These are phyloP conservation scores for Phytopythium aichiense DNA, from an alignment of 352 stramenopile genomes.

Conservation along the genomic window DNA sequence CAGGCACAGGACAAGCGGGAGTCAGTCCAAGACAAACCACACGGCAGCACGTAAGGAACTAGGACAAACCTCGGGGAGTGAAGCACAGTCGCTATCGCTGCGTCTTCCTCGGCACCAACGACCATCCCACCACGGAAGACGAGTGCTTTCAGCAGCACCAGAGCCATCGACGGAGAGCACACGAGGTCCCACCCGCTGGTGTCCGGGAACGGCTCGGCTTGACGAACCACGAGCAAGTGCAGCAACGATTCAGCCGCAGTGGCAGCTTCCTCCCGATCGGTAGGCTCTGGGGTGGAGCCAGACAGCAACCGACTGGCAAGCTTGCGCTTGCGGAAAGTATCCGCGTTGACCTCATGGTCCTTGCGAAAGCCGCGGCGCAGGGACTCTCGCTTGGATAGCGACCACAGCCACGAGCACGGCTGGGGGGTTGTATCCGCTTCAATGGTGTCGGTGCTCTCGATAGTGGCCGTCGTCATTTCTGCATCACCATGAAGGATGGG, in stretches of 20 bases:
- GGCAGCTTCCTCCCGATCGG: neutral
- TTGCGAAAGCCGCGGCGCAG: constrained; percentile 34
- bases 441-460: neutral
- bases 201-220: constrained; percentile 32
- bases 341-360: constrained; percentile 59
- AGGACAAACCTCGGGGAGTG: constrained; percentile 33
- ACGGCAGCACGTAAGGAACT: neutral
- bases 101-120: constrained; percentile 67
- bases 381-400: constrained; percentile 30
- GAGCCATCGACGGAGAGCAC: constrained; percentile 31
- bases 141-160: constrained; percentile 50
- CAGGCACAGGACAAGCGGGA: constrained; percentile 8
- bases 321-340: constrained; percentile 29
- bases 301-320: constrained; percentile 1
- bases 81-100: constrained; percentile 51
- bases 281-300: constrained; percentile 3
- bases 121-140: constrained; percentile 67
- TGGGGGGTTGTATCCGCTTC: neutral
- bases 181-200: constrained; percentile 72
- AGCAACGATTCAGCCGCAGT: constrained; percentile 10
- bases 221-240: constrained; percentile 40
- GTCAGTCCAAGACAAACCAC: neutral
- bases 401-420: constrained; percentile 60
- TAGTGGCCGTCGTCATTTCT: neutral
- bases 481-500: neutral